phyloP scores from a whole-genome alignment of 1,284 basidiomycete species.

The Puccinia horiana region DNA sequence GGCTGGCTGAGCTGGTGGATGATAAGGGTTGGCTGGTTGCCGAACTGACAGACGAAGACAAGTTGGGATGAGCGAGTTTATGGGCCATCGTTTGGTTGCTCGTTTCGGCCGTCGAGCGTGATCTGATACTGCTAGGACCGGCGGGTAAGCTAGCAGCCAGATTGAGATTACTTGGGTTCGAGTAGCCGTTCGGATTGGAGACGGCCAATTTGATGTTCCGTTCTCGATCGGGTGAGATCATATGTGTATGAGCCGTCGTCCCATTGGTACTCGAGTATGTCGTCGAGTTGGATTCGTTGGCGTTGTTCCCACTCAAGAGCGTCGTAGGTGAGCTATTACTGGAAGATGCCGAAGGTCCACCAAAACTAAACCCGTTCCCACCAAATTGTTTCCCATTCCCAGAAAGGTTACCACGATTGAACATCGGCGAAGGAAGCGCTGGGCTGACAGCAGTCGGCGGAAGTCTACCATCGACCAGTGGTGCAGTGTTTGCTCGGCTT shows the following conservation, averaged over 20 bases:
- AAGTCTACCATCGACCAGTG: conserved; percentile 13
- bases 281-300: neutral
- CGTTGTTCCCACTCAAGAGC: neutral
- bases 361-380: conserved; percentile 46
- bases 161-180: neutral
- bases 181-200: neutral
- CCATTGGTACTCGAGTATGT: neutral
- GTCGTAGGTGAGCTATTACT: neutral
- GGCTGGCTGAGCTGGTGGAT: too few species aligned
- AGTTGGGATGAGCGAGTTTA: neutral
- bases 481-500: conserved; percentile 30
- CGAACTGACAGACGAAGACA: neutral
- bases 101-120: neutral
- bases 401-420: conserved; percentile 18
- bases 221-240: conserved; percentile 25
- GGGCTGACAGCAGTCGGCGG: neutral
- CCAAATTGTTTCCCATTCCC: conserved; percentile 40
- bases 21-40: neutral
- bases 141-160: neutral
- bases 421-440: conserved; percentile 10
- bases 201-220: neutral
- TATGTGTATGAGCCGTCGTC: neutral
- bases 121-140: neutral
- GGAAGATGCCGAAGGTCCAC: conserved; percentile 25
- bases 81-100: neutral